Evolutionary conservation across 78 protist species (phyloP), one percentile per base, ranked within the genome.

Genomic region (Dictyostelium citrinum): DNA sequence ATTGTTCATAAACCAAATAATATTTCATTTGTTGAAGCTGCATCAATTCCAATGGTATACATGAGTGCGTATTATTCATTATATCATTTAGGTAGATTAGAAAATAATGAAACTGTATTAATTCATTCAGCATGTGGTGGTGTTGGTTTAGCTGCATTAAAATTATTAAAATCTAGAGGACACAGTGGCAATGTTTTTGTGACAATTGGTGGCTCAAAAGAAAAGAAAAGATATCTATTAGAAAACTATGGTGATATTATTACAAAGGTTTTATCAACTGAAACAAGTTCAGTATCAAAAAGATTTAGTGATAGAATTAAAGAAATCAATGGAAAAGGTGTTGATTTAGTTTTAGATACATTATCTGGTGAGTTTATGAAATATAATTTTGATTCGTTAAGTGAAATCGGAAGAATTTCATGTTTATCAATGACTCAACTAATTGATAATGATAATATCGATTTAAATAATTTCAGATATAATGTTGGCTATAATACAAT

Each of bases 81-180:
- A 5, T 70, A 60, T 64, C 67, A 67, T 33, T 22, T 77, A 31
- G 81, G 90, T 78, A 45, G 51, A 45, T 45, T 45, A 8, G 82
- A 71, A 39, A 41, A 45, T 11, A 7, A 11, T 41, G 68, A 83
- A 24, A 64, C 90, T 10, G 74, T 97, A 2, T 95, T 97, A 11
- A 79, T 97, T 5, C 95, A 84, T n/a, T 95, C 96, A 0, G 97
- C 97, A 37, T 80, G 94, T 1, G 98, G 98, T 24, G 98, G 98
- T 41, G 97, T 97, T 61, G 98, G 98, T 71, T 3, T 97, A 16
- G 90, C 98, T 11, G 98, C 98, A 8, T 74, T 97, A 33, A 86
- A 97, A 37, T 81, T 97, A 43, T 93, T 90, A 29, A 95, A 91
- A 79, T 83, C 27, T 12, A 83, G 71, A 33, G 98, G 97, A 14